Evolutionary conservation across 164 flowering plant genomes (phyloP).

Genomic region (Vitis labrusca): DNA sequence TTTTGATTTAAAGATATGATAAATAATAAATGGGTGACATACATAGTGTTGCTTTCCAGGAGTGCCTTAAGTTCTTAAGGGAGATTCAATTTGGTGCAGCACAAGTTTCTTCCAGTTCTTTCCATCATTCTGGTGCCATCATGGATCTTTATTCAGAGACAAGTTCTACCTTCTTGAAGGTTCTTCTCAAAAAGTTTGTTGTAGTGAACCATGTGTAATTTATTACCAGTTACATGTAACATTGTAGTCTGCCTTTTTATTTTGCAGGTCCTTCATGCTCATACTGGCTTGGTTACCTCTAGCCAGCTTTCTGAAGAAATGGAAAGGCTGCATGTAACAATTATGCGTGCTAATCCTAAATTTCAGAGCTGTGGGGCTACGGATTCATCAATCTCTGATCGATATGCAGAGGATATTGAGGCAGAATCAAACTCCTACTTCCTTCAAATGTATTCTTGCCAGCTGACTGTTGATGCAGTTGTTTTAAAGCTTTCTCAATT

Average conservation of each 20-base stretch:
- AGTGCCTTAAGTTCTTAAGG: constrained; percentile 76
- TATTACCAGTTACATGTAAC: too few relatives aligned
- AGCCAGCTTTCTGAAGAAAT: constrained; percentile 63
- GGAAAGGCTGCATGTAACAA: constrained; percentile 50
- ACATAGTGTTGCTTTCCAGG: constrained; percentile 44
- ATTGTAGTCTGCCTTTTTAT: neutral
- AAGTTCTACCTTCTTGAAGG: constrained; percentile 66
- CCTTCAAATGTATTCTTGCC: constrained; percentile 82
- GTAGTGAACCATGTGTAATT: neutral
- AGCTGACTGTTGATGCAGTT: constrained; percentile 69
- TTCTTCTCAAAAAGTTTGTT: constrained; percentile 13
- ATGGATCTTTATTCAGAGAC: constrained; percentile 52
- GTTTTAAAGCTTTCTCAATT: constrained; percentile 87
- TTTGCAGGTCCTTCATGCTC: constrained; percentile 72
- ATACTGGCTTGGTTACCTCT: constrained; percentile 46
- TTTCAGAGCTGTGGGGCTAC: constrained; percentile 52
- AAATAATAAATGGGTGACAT: neutral
- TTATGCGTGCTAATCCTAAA: constrained; percentile 41
- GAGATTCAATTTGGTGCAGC: constrained; percentile 48
- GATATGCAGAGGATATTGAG: constrained; percentile 74
- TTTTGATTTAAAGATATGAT: neutral
- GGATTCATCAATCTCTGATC: constrained; percentile 62
- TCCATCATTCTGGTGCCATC: constrained; percentile 51
- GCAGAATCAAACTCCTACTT: constrained; percentile 83
- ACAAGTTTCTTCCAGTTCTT: constrained; percentile 47